Evolutionary conservation across 148 eudicot species (phyloP).

Genomic region (Amaranthus hypochondriacus): DNA sequence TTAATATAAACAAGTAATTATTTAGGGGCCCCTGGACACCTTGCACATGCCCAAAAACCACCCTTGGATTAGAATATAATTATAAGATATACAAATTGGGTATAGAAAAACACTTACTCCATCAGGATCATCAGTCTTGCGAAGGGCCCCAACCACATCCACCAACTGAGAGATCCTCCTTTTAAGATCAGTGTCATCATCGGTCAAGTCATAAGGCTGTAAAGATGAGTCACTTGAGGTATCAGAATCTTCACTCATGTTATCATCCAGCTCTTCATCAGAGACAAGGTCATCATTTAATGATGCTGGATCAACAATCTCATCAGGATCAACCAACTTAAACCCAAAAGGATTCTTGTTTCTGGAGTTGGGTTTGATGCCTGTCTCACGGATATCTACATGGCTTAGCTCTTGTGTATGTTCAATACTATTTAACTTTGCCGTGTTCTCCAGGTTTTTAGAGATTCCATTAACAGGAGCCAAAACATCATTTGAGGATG

Average conservation of each 20-base stretch:
- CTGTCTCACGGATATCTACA: constrained; percentile 22
- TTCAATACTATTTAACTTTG: constrained; percentile 18
- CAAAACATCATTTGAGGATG: constrained; percentile 27
- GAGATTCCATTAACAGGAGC: constrained; percentile 20
- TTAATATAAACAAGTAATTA: too few species aligned
- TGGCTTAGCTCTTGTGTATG: constrained; percentile 25
- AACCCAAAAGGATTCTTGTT: constrained; percentile 40
- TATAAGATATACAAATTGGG: constrained; percentile 9
- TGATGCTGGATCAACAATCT: constrained; percentile 66
- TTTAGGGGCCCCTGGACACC: too few species aligned
- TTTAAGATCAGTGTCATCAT: constrained; percentile 83
- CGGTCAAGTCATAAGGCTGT: constrained; percentile 86
- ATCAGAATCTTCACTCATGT: constrained; percentile 65
- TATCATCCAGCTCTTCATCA: constrained; percentile 47
- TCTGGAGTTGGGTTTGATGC: constrained; percentile 22
- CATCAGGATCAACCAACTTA: constrained; percentile 72
- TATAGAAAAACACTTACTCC: constrained; percentile 51
- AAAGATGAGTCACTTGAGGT: constrained; percentile 72
- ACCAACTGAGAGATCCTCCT: constrained; percentile 72
- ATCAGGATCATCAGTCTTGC: constrained; percentile 86
- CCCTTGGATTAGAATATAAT: background rate
- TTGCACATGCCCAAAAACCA: too few species aligned
- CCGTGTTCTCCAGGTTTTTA: constrained; percentile 22
- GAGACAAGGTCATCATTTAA: constrained; percentile 39
- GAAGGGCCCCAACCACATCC: constrained; percentile 82